phyloP scores from a whole-genome alignment of 495 filamentous ascomycete species.

The Cryomyces minteri region DNA sequence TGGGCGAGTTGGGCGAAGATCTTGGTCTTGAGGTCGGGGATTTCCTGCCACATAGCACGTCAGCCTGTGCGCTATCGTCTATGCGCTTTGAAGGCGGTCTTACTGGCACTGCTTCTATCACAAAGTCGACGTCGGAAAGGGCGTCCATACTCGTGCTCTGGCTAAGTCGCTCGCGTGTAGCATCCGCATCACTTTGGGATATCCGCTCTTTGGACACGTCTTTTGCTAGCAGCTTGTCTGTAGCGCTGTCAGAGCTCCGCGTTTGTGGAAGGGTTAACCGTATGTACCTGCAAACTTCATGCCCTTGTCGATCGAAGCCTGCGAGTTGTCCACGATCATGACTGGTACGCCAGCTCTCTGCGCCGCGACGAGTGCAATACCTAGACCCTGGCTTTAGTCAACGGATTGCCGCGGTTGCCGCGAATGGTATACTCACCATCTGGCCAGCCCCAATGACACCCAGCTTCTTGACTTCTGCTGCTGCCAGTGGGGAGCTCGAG shows the following conservation, averaged over 20 bases:
- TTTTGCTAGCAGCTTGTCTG: slow-evolving; percentile 83
- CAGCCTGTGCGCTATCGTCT: background rate
- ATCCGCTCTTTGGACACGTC: slow-evolving; percentile 74
- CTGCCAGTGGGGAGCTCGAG: slow-evolving; percentile 26
- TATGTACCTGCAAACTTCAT: slow-evolving; percentile 66
- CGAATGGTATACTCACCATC: slow-evolving; percentile 46
- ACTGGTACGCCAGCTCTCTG: slow-evolving; percentile 72
- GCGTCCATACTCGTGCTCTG: slow-evolving; percentile 58
- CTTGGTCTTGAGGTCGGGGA: slow-evolving; percentile 60
- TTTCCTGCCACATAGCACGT: slow-evolving; percentile 31
- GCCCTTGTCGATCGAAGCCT: slow-evolving; percentile 80
- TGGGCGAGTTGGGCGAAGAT: slow-evolving; percentile 77
- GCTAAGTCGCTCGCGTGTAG: slow-evolving; percentile 43
- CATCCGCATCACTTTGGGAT: slow-evolving; percentile 57
- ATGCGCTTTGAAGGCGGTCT: background rate
- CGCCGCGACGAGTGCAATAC: slow-evolving; percentile 89
- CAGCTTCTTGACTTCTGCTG: slow-evolving; percentile 67
- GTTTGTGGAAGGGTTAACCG: background rate
- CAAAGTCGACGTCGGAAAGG: slow-evolving; percentile 77
- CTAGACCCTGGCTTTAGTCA: slow-evolving; percentile 49
- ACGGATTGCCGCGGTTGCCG: background rate
- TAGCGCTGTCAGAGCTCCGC: background rate
- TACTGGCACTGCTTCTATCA: slow-evolving; percentile 86
- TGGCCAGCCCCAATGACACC: slow-evolving; percentile 93
- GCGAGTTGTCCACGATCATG: slow-evolving; percentile 66